A percentile compares a stretch with the other conserved stretches of the same genome.
Conservation (phyloP, 169 alveolate genomes). For the Plasmodium knowlesi region DNA sequence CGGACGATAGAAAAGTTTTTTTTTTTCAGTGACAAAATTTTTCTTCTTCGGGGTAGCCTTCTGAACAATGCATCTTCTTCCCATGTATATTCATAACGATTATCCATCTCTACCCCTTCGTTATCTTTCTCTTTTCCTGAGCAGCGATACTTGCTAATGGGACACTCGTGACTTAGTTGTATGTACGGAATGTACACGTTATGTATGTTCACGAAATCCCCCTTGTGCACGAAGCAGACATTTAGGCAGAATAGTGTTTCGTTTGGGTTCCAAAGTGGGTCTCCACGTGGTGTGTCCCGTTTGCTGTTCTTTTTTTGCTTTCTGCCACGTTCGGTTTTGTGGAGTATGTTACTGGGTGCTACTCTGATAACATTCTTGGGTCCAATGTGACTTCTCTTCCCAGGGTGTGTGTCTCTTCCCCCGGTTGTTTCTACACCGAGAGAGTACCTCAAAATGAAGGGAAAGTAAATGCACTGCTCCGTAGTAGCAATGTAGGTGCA, state of each 20-base stretch:
- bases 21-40: conserved; percentile 25
- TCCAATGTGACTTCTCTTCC: background rate
- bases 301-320: background rate
- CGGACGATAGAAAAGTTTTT: background rate
- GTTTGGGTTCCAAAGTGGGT: conserved; percentile 2
- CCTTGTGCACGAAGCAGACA: conserved; percentile 45
- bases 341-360: background rate
- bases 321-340: background rate
- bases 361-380: background rate
- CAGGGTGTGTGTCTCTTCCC: background rate
- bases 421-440: background rate
- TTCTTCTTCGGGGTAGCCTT: background rate
- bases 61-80: background rate
- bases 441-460: conserved; percentile 12
- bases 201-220: conserved; percentile 52
- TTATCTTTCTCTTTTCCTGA: background rate
- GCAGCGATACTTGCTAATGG: background rate
- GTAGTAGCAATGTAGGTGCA: conserved; percentile 5
- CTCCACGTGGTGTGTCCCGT: background rate
- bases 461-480: conserved; percentile 53
- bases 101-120: background rate
- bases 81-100: background rate
- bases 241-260: conserved; percentile 50
- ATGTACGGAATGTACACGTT: conserved; percentile 67
- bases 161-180: background rate